Conservation (phyloP, 1,284 basidiomycete genomes). For the Melampsora americana region DNA sequence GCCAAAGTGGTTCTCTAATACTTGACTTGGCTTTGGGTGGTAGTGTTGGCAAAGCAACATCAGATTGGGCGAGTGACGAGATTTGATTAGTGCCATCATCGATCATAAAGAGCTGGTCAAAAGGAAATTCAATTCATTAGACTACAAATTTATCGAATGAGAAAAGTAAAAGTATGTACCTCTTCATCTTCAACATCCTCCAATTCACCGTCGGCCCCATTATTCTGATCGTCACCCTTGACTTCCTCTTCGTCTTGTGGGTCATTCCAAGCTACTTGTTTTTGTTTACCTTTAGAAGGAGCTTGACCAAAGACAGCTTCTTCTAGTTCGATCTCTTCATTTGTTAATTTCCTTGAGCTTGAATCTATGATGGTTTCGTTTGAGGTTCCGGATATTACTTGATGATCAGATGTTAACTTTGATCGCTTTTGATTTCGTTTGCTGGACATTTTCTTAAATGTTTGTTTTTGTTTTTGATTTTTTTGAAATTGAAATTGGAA, state of each 20-base stretch:
- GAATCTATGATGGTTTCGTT: background rate
- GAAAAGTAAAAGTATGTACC: conserved; percentile 31
- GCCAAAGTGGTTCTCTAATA: conserved; percentile 65
- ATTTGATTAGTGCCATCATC: conserved; percentile 50
- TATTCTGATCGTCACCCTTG: background rate
- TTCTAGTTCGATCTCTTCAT: conserved; percentile 27
- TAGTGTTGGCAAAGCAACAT: conserved; percentile 44
- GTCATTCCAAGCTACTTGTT: conserved; percentile 1
- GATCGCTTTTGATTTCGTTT: conserved; percentile 6
- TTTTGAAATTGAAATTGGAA: no score
- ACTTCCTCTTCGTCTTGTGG: background rate
- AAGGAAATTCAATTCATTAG: background rate
- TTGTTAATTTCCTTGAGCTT: background rate
- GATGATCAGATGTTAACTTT: background rate
- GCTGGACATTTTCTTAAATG: background rate
- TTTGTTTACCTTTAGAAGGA: conserved; percentile 6
- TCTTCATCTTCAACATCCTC: conserved; percentile 51
- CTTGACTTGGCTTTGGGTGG: conserved; percentile 46
- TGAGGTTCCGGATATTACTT: background rate
- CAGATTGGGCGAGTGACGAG: conserved; percentile 41
- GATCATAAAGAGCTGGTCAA: conserved; percentile 49
- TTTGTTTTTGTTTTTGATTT: background rate
- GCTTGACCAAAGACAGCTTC: conserved; percentile 35
- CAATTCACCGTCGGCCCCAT: conserved; percentile 50
- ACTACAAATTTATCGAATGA: background rate